phyloP scores from a whole-genome alignment of 2,329 filamentous ascomycete genomes.

The Dryadomyces sulphureus region DNA sequence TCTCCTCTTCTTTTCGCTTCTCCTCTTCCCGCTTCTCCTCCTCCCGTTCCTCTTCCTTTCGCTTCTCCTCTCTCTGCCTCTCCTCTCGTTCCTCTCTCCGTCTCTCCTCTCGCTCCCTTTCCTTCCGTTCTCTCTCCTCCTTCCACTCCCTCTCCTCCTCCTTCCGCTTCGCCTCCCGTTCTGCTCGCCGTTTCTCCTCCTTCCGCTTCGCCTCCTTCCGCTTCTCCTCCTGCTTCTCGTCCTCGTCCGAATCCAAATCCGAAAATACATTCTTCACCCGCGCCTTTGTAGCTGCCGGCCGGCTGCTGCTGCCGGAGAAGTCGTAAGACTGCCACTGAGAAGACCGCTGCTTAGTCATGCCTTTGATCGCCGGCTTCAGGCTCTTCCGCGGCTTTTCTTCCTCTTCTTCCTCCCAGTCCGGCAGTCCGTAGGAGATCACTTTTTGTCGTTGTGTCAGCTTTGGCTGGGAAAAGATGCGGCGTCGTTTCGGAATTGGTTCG shows the following conservation, averaged over 20 bases:
- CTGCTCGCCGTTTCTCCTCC: slow-evolving; percentile 10
- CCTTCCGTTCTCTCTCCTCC: not conserved
- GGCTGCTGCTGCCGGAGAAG: slow-evolving; percentile 1
- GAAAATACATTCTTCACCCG: not conserved
- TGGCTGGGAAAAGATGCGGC: not conserved
- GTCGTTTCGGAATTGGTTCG: slow-evolving; percentile 4
- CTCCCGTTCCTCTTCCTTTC: not conserved
- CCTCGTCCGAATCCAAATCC: slow-evolving; percentile 5
- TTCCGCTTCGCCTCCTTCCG: not conserved
- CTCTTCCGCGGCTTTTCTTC: not conserved
- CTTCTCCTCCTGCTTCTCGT: slow-evolving; percentile 3
- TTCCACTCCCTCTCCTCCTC: not conserved
- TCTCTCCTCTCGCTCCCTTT: not conserved
- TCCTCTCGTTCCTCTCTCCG: too few relatives aligned
- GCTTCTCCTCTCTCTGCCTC: slow-evolving; percentile 1
- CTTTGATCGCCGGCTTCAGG: slow-evolving; percentile 8
- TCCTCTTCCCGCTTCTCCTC: not conserved
- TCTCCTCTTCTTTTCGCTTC: not conserved
- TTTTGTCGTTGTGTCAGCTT: slow-evolving; percentile 3
- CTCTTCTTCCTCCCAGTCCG: not conserved
- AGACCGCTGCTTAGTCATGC: slow-evolving; percentile 10
- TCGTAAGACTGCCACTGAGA: slow-evolving; percentile 10
- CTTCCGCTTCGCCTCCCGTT: slow-evolving; percentile 9
- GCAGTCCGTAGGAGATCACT: not conserved
- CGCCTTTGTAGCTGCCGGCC: not conserved